Base-by-base conservation (phyloP, 179 eudicot species). In the Heliamphora ciliata region DNA sequence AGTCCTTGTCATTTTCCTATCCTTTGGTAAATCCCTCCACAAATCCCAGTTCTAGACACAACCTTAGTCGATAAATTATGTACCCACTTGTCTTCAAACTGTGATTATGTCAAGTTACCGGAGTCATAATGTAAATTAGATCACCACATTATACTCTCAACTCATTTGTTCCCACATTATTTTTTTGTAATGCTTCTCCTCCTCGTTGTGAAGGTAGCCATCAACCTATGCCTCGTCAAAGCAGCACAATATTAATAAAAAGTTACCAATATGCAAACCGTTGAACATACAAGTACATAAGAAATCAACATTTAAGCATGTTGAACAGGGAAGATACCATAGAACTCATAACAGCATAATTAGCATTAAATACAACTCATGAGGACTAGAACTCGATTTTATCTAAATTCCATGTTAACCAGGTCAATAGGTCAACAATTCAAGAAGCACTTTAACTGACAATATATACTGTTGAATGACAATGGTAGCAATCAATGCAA, bases 161-260 rank as follows among this genome's bases (percentile, higher is more conserved):
- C 92, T 92, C 90, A 92, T 82, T 72, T 84, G 83, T 88, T 92
- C 93, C 98, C 98, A 92, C 15, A 90, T 87, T 72, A 84, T 83
- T 88, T 85, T 90, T 85, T 92, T 91, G 47, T 58, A 85, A 13
- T 59, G 84, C 87, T 85, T 83, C 90, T 94, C 97, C 83, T 92
- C 90, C 88, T 94, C 93, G 83, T 80, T 91, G 79, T 90, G 90
- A 80, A 94, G 89, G 89, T 94, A 94, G 78, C 85, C 82, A 68
- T 85, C 89, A 77, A 92, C 95, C 98, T 91, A 64, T 24, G 68
- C 80, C 70, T 63, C 44, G 11, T 10, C 63, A 8, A 75, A 54
- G 11, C 10, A 66, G 8, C 71, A 56, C 40, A 75, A 6, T 75
- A 24, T 47, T 47, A 3, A 24, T 21, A 21, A 66, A 10, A 71